Conservation (phyloP, 2,329 filamentous ascomycete species). For the Fusarium sp. region DNA sequence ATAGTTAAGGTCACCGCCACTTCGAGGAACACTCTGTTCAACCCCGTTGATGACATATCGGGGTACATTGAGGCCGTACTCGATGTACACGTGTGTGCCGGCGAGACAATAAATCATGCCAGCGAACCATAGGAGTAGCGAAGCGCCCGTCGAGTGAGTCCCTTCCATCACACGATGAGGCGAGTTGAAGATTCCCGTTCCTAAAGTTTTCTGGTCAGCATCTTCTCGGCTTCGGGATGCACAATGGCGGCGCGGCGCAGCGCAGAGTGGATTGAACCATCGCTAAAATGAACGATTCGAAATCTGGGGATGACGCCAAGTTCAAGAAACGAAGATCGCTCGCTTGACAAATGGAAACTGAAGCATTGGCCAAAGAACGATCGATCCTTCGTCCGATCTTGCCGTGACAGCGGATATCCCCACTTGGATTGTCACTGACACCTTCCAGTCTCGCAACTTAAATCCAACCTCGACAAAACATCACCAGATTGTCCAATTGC, state of each 20-base stretch:
- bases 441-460: slow-evolving; percentile 22
- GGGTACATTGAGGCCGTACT: slow-evolving; percentile 61
- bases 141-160: slow-evolving; percentile 48
- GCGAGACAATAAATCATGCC: slow-evolving; percentile 54
- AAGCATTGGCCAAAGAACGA: slow-evolving; percentile 26
- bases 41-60: slow-evolving; percentile 54
- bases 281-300: background rate
- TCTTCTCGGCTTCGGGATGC: background rate
- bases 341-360: slow-evolving; percentile 30
- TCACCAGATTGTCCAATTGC: background rate
- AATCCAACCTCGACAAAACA: slow-evolving; percentile 39
- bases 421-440: slow-evolving; percentile 33
- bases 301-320: background rate
- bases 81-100: slow-evolving; percentile 55
- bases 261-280: background rate
- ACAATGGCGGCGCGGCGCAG: background rate
- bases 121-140: slow-evolving; percentile 56
- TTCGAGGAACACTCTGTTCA: slow-evolving; percentile 57
- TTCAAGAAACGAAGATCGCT: background rate
- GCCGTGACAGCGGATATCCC: slow-evolving; percentile 24
- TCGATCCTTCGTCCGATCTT: slow-evolving; percentile 16
- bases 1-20: slow-evolving; percentile 62
- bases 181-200: slow-evolving; percentile 54
- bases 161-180: slow-evolving; percentile 50
- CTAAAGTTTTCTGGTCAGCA: slow-evolving; percentile 38